phyloP scores from a whole-genome alignment of 768 basidiomycete genomes.

The Termitomyces sp. region DNA sequence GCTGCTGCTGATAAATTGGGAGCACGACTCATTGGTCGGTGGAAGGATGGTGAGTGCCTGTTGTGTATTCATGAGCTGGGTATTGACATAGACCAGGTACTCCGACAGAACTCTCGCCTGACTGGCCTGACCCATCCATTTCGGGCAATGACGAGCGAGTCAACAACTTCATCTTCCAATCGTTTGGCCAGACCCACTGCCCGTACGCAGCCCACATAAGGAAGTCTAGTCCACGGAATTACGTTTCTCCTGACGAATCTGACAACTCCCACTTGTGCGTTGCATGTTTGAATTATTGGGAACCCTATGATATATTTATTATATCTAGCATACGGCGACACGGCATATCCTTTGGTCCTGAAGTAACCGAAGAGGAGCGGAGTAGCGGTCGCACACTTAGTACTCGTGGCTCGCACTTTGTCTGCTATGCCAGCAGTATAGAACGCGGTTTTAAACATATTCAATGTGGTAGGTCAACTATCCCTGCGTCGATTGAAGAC shows the following conservation, averaged over 20 bases:
- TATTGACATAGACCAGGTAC: constrained; percentile 12
- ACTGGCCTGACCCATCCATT: constrained; percentile 11
- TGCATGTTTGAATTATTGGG: background rate
- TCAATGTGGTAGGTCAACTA: constrained; percentile 9
- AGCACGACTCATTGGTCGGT: constrained; percentile 22
- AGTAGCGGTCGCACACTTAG: constrained; percentile 6
- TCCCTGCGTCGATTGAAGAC: background rate
- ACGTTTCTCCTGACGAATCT: constrained; percentile 14
- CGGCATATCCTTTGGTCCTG: constrained; percentile 14
- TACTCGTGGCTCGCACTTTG: constrained; percentile 15
- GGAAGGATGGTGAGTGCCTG: constrained; percentile 12
- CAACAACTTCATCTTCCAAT: constrained; percentile 25
- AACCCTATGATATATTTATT: background rate
- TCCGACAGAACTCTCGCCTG: constrained; percentile 18
- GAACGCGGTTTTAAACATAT: constrained; percentile 19
- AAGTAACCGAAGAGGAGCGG: constrained; percentile 11
- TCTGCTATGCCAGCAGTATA: constrained; percentile 20
- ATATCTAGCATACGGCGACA: constrained; percentile 12
- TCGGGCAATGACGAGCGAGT: constrained; percentile 12
- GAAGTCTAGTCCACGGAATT: constrained; percentile 20
- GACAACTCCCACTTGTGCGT: constrained; percentile 13
- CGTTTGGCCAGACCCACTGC: constrained; percentile 12
- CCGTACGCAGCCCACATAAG: constrained; percentile 20
- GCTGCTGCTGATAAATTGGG: constrained; percentile 11
- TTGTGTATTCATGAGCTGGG: background rate